These are phyloP conservation scores for Stemphylium vesicarium DNA, from an alignment of 2,329 filamentous ascomycete genomes.

Conservation along the genomic window DNA sequence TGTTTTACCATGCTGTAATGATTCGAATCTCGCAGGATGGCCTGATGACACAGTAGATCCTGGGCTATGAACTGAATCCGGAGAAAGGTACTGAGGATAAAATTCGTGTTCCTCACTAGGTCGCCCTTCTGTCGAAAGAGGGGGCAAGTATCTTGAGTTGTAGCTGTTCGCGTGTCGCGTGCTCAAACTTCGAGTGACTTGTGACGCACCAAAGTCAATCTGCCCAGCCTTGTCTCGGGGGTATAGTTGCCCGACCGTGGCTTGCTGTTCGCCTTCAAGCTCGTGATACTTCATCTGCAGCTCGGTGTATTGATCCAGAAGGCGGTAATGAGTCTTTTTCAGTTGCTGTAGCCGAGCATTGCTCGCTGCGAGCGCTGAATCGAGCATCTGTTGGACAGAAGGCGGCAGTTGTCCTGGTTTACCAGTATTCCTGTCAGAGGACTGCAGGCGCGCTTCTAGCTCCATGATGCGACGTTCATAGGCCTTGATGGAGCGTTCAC, in stretches of 20 bases:
- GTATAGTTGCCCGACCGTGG: conserved; percentile 32
- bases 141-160: conserved; percentile 32
- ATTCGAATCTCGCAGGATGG: conserved; percentile 39
- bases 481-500: conserved; percentile 54
- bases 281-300: conserved; percentile 56
- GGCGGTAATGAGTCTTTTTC: conserved; percentile 59
- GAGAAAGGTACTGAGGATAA: conserved; percentile 40
- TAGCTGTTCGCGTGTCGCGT: conserved; percentile 28
- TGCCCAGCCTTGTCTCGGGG: conserved; percentile 26
- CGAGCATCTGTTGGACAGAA: conserved; percentile 56
- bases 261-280: conserved; percentile 45
- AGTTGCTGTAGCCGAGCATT: conserved; percentile 57
- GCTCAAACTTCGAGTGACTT: conserved; percentile 38
- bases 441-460: conserved; percentile 48
- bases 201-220: conserved; percentile 24
- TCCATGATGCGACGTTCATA: conserved; percentile 58
- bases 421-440: conserved; percentile 28
- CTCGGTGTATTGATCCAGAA: conserved; percentile 59
- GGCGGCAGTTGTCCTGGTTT: conserved; percentile 46
- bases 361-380: conserved; percentile 56
- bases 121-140: conserved; percentile 26
- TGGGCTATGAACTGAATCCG: conserved; percentile 33
- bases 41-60: conserved; percentile 25
- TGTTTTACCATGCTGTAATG: conserved; percentile 29
- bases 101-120: conserved; percentile 37